phyloP scores from a whole-genome alignment of 2,329 filamentous ascomycete species.

The Penicillium sp. region DNA sequence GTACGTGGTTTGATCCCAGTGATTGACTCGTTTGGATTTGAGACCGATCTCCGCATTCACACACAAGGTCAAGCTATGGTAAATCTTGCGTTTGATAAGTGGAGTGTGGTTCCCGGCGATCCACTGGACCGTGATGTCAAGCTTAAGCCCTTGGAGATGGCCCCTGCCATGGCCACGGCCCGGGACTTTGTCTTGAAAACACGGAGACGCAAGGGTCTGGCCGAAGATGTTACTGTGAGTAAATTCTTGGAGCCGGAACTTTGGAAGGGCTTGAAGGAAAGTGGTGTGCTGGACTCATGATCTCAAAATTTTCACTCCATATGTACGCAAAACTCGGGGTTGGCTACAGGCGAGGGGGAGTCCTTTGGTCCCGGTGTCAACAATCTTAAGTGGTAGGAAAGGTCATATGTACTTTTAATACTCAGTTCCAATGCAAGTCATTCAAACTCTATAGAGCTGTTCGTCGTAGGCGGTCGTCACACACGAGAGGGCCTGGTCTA shows the following conservation, averaged over 20 bases:
- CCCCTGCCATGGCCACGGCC: slow-evolving; percentile 81
- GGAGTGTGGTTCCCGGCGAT: slow-evolving; percentile 94
- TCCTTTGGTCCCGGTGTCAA: slow-evolving; percentile 14
- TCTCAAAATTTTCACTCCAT: not conserved
- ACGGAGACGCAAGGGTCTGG: slow-evolving; percentile 83
- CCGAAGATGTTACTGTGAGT: slow-evolving; percentile 91
- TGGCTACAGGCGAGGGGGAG: not conserved
- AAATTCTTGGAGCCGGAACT: slow-evolving; percentile 96
- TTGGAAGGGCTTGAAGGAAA: slow-evolving; percentile 82
- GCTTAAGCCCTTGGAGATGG: slow-evolving; percentile 80
- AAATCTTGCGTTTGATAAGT: slow-evolving; percentile 89
- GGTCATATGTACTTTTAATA: slow-evolving; percentile 26
- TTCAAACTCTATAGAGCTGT: not conserved
- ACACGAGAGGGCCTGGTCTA: not conserved
- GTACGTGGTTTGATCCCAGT: slow-evolving; percentile 90
- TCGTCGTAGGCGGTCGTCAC: slow-evolving; percentile 4
- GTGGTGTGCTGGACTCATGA: slow-evolving; percentile 72
- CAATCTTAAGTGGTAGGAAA: slow-evolving; percentile 1
- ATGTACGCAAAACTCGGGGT: slow-evolving; percentile 6
- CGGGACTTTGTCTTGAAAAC: slow-evolving; percentile 98
- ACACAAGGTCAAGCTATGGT: slow-evolving; percentile 91
- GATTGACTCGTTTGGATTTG: slow-evolving; percentile 96
- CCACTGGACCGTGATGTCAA: slow-evolving; percentile 85
- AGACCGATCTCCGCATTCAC: slow-evolving; percentile 94
- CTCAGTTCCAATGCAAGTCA: slow-evolving; percentile 13